Evolutionary conservation across 1,284 basidiomycete genomes (phyloP).

Genomic region (Blastosporella zonata): DNA sequence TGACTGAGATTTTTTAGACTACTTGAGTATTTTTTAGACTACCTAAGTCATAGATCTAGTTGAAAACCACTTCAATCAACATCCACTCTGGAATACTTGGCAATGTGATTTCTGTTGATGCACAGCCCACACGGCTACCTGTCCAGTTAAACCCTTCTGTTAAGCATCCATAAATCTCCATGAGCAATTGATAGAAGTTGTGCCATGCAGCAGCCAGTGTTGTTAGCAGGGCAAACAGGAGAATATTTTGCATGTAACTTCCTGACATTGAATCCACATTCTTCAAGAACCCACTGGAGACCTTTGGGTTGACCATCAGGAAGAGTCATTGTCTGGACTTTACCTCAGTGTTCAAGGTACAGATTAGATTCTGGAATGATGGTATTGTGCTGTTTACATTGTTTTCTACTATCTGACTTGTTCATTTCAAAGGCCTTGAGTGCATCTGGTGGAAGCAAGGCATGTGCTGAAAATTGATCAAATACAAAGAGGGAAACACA

Average conservation of each 20-base stretch:
- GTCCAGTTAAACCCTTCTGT: too few species aligned
- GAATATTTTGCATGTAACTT: conserved; percentile 25
- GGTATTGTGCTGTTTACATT: conserved; percentile 20
- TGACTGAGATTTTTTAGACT: too few species aligned
- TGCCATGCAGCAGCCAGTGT: conserved; percentile 25
- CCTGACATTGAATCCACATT: conserved; percentile 30
- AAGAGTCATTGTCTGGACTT: conserved; percentile 30
- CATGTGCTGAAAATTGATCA: conserved; percentile 12
- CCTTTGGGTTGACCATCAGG: conserved; percentile 30
- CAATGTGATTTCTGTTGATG: too few species aligned
- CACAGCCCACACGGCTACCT: too few species aligned
- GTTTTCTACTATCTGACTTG: conserved; percentile 1
- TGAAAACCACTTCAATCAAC: too few species aligned
- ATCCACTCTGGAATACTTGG: too few species aligned
- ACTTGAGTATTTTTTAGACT: too few species aligned
- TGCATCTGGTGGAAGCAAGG: conserved; percentile 4
- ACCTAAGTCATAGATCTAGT: too few species aligned
- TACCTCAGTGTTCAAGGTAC: conserved; percentile 17
- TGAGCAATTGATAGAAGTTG: too few species aligned
- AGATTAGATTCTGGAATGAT: conserved; percentile 32
- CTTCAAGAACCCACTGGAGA: conserved; percentile 29
- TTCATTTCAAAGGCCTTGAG: conserved; percentile 16
- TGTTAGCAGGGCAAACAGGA: conserved; percentile 29
- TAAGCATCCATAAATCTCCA: too few species aligned
- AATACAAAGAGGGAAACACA: conserved; percentile 8